Evolutionary conservation across 306 rosid genomes (phyloP).

Genomic region (Gynostemma pentaphyllum): DNA sequence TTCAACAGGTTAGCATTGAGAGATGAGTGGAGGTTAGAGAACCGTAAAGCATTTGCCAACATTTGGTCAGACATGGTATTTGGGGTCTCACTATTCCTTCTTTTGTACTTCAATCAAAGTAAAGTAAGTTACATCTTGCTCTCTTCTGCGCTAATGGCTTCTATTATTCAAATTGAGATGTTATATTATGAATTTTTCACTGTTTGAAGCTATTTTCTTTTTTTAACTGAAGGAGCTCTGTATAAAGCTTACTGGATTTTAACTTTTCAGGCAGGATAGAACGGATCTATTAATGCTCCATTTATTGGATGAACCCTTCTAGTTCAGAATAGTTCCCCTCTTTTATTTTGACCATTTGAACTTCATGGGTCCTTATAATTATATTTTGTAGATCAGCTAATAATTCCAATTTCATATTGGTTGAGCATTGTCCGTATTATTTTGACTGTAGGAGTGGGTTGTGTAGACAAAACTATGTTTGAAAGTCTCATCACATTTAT

Average conservation of each 20-base stretch:
- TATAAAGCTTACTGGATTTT: not conserved
- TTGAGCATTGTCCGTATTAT: not conserved
- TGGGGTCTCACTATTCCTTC: conserved; percentile 82
- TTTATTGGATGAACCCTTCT: not conserved
- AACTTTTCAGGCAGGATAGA: not conserved
- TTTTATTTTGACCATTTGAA: not conserved
- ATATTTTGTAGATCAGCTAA: not conserved
- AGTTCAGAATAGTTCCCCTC: not conserved
- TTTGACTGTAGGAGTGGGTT: not conserved
- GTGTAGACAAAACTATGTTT: not conserved
- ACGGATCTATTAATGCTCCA: not conserved
- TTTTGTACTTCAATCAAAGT: conserved; percentile 77
- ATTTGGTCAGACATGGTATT: conserved; percentile 81
- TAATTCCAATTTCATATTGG: not conserved
- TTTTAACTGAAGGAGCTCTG: not conserved
- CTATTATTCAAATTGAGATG: conserved; percentile 9
- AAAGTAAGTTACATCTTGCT: conserved; percentile 44
- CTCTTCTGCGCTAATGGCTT: conserved; percentile 5
- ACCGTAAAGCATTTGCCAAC: conserved; percentile 91
- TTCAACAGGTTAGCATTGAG: conserved; percentile 73
- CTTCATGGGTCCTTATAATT: not conserved
- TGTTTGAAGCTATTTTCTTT: not conserved
- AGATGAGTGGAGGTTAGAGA: conserved; percentile 84
- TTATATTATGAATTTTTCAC: not conserved
- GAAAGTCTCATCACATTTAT: not conserved